Evolutionary conservation across 768 basidiomycete genomes (phyloP).

Genomic region (Suillus americanus): DNA sequence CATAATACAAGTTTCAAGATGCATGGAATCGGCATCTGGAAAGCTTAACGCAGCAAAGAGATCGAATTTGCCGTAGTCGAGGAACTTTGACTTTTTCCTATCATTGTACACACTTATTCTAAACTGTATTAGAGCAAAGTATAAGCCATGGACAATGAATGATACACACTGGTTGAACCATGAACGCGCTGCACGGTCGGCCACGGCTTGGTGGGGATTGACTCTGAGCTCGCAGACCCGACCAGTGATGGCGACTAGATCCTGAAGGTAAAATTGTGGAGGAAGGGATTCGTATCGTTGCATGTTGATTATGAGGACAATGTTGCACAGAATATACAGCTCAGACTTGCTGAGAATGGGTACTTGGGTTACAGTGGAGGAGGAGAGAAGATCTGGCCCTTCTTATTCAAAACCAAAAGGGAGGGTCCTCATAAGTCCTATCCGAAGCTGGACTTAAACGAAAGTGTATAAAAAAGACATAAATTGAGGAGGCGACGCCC

Average conservation of each 20-base stretch:
- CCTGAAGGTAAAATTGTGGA: conserved; percentile 34
- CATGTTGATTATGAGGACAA: conserved; percentile 25
- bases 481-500: conserved; percentile 24
- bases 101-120: conserved; percentile 37
- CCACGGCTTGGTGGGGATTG: conserved; percentile 32
- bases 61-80: conserved; percentile 39
- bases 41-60: conserved; percentile 39
- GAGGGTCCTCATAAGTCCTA: conserved; percentile 17
- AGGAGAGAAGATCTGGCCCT: conserved; percentile 15
- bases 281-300: conserved; percentile 29
- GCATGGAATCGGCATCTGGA: conserved; percentile 35
- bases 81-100: conserved; percentile 32
- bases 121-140: neutral
- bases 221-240: conserved; percentile 36
- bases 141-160: neutral
- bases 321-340: conserved; percentile 17
- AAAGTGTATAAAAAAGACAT: conserved; percentile 26
- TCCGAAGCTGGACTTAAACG: conserved; percentile 21
- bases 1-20: conserved; percentile 36
- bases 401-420: conserved; percentile 29
- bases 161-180: conserved; percentile 34
- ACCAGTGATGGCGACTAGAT: conserved; percentile 36
- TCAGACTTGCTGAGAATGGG: conserved; percentile 28
- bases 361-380: conserved; percentile 10
- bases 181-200: conserved; percentile 30